phyloP scores from a whole-genome alignment of 345 rosid species.

The Ricinus communis region DNA sequence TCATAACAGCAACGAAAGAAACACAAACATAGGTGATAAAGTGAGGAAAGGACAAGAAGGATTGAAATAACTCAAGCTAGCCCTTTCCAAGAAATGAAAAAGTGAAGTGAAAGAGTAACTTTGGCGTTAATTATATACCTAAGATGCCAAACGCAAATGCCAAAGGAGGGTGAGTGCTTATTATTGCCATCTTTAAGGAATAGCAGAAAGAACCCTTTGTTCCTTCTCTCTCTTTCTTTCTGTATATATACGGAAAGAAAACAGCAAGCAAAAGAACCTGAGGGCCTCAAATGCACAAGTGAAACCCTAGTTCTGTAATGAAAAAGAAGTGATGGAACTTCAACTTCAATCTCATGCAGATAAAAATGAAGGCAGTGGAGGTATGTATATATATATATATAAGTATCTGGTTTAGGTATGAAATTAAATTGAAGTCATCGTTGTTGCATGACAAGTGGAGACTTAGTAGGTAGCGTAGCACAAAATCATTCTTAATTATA shows the following conservation, averaged over 20 bases:
- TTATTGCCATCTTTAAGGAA: conserved; percentile 35
- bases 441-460: conserved; percentile 77
- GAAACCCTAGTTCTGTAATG: conserved; percentile 36
- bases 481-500: conserved; percentile 34
- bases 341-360: no score
- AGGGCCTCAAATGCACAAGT: conserved; percentile 2
- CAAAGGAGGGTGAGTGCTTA: conserved; percentile 32
- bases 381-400: neutral
- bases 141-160: conserved; percentile 62
- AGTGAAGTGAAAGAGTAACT: no score
- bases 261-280: no score
- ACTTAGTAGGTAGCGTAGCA: conserved; percentile 57
- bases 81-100: no score
- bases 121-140: conserved; percentile 41
- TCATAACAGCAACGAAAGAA: no score
- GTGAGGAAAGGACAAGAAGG: no score
- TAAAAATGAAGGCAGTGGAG: neutral
- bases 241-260: neutral
- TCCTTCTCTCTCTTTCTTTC: no score
- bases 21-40: no score
- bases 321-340: neutral
- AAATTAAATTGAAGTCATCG: conserved; percentile 28
- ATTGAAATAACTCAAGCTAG: no score
- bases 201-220: no score
- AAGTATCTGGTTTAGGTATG: conserved; percentile 17